Percentiles rank a stretch among this genome's conserved stretches.
Conservation (phyloP, 331 rosid genomes). For the Prunus yedoensis region DNA sequence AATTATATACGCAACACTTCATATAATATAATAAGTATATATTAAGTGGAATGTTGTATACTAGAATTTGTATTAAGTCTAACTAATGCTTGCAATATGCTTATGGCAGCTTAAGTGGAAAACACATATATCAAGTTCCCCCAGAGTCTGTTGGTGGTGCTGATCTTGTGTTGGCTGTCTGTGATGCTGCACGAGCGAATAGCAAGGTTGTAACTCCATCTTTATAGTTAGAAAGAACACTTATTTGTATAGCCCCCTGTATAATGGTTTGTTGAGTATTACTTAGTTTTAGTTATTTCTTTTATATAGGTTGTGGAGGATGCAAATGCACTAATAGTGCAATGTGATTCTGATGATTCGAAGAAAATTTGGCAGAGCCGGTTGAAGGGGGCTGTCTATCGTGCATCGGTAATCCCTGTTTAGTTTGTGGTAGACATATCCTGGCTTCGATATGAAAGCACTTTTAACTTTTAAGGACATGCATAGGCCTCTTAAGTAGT, state of each 20-base stretch:
- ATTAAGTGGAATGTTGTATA: background rate
- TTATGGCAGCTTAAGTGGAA: conserved; percentile 78
- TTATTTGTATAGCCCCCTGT: background rate
- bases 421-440: background rate
- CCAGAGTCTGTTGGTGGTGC: conserved; percentile 72
- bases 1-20: background rate
- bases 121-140: conserved; percentile 68
- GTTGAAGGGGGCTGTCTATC: conserved; percentile 85
- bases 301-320: conserved; percentile 82
- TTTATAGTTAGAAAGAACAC: background rate
- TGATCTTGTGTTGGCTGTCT: conserved; percentile 74
- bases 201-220: conserved; percentile 53
- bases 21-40: background rate
- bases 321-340: conserved; percentile 69
- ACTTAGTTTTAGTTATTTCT: conserved; percentile 12
- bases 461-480: background rate
- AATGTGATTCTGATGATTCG: conserved; percentile 71
- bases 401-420: conserved; percentile 71
- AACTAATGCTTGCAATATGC: conserved; percentile 20
- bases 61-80: conserved; percentile 11
- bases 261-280: conserved; percentile 12
- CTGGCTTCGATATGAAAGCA: background rate
- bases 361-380: conserved; percentile 80
- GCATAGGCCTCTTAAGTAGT: conserved; percentile 6
- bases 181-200: conserved; percentile 52